phyloP scores from a whole-genome alignment of 2,329 filamentous ascomycete genomes.

The Venturia effusa region DNA sequence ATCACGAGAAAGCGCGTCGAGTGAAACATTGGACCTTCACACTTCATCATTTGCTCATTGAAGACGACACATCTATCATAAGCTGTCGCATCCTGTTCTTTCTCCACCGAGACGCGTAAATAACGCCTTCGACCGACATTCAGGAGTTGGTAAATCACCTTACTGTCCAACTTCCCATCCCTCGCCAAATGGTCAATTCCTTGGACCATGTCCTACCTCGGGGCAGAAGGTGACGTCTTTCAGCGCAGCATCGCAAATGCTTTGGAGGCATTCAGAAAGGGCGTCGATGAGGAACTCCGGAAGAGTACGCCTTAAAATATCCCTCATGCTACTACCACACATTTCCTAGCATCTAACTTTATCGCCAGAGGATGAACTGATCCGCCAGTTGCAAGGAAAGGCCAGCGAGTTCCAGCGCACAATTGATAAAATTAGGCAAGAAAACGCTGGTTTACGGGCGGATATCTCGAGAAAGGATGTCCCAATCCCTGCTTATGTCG shows the following conservation, averaged over 20 bases:
- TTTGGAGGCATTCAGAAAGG: background rate
- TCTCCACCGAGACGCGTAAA: background rate
- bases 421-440: background rate
- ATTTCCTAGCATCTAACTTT: background rate
- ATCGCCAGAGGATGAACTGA: constrained; percentile 1
- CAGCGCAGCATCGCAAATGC: background rate
- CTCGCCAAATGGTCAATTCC: background rate
- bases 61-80: background rate
- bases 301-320: background rate
- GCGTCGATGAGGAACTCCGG: background rate
- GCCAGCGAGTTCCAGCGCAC: background rate
- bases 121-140: background rate
- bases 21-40: background rate
- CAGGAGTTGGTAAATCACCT: background rate
- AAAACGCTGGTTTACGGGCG: background rate
- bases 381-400: background rate
- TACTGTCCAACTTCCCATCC: background rate
- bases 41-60: background rate
- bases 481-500: background rate
- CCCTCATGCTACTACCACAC: background rate
- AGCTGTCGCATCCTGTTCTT: no score
- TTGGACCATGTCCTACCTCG: background rate
- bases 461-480: background rate
- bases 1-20: background rate
- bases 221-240: background rate